Conservation (phyloP, 768 basidiomycete species). For the Vararia minispora region DNA sequence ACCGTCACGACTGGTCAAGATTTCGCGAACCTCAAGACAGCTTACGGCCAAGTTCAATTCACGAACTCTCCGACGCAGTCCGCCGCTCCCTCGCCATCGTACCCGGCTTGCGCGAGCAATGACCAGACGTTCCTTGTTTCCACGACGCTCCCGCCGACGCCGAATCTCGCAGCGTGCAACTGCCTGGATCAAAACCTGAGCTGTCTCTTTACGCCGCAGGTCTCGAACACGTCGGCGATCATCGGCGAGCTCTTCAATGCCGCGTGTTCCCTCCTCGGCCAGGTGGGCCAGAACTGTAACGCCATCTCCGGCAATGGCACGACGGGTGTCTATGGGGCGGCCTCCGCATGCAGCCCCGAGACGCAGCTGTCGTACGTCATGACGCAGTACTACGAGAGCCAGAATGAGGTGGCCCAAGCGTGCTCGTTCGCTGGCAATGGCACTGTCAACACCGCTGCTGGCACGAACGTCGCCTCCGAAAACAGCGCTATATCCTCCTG, state of each 20-base stretch:
- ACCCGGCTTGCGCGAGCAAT: constrained; percentile 50
- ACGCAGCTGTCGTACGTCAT: constrained; percentile 72
- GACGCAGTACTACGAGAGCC: constrained; percentile 63
- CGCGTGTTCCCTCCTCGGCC: constrained; percentile 59
- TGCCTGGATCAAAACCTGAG: constrained; percentile 60
- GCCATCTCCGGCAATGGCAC: constrained; percentile 65
- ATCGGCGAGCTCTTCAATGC: constrained; percentile 53
- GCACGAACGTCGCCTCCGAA: constrained; percentile 36
- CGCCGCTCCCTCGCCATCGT: constrained; percentile 37
- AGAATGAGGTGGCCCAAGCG: constrained; percentile 42
- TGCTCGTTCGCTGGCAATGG: constrained; percentile 84
- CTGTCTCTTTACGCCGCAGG: constrained; percentile 62
- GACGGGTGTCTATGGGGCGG: constrained; percentile 63
- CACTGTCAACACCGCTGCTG: constrained; percentile 50
- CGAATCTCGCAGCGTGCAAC: constrained; percentile 66
- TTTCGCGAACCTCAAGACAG: constrained; percentile 50
- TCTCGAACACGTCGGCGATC: constrained; percentile 46
- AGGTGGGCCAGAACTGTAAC: constrained; percentile 46
- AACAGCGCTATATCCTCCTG: constrained; percentile 55
- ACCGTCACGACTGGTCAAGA: constrained; percentile 62
- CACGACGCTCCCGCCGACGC: constrained; percentile 69
- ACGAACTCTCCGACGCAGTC: constrained; percentile 55
- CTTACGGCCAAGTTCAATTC: constrained; percentile 46
- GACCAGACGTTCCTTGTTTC: constrained; percentile 55
- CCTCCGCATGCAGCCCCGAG: constrained; percentile 78